These are phyloP conservation scores for Aquilaria malaccensis DNA, from an alignment of 345 rosid genomes.

Conservation along the genomic window DNA sequence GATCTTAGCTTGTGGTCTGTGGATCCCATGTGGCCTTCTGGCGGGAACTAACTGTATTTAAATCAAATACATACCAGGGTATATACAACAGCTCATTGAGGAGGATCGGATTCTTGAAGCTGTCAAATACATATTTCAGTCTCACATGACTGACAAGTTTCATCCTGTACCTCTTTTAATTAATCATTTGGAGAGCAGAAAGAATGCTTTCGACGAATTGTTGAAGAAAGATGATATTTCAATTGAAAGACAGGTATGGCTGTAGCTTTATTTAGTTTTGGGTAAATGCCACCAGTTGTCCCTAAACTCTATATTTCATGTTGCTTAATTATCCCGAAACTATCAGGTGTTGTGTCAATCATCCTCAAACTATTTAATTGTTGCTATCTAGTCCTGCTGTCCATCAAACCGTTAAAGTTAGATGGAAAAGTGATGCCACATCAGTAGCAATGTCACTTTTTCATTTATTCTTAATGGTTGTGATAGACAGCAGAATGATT, in stretches of 20 bases:
- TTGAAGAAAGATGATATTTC: slow-evolving; percentile 2
- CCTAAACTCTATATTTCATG: no score
- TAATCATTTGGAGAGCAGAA: slow-evolving; percentile 23
- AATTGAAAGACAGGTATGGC: slow-evolving; percentile 12
- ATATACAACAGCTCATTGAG: slow-evolving; percentile 21
- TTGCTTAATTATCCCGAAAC: no score
- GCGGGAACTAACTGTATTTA: no score
- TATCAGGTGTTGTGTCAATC: no score
- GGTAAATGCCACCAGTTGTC: not conserved
- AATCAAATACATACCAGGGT: slow-evolving; percentile 2
- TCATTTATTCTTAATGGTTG: no score
- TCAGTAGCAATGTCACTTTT: no score
- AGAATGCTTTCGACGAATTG: slow-evolving; percentile 9
- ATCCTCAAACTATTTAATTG: no score
- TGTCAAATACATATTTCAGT: slow-evolving; percentile 25
- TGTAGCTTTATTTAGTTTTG: not conserved
- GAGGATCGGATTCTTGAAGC: slow-evolving; percentile 24
- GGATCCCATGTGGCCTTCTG: slow-evolving; percentile 12
- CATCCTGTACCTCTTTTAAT: slow-evolving; percentile 26
- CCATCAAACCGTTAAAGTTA: no score
- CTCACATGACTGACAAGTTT: slow-evolving; percentile 26
- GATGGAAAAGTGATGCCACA: no score
- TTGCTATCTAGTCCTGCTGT: no score
- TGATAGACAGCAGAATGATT: no score
- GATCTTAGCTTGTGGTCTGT: slow-evolving; percentile 29